Base-by-base conservation (phyloP, 2,329 filamentous ascomycete genomes). In the Botrytis cinerea region DNA sequence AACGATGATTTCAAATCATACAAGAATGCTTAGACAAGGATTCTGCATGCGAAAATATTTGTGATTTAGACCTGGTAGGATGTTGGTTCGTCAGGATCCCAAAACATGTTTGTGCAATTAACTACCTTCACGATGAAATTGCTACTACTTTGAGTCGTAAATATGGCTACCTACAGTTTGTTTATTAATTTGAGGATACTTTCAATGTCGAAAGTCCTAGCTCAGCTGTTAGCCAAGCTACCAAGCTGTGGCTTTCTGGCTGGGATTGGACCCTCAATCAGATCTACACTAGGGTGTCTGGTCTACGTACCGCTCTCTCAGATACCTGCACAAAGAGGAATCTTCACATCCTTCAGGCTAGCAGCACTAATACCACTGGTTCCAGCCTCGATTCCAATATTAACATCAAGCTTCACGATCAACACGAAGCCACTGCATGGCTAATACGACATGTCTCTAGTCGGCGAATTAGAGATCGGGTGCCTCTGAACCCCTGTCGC, bases 401-500 rank as follows among this genome's bases (percentile, higher is more conserved):
- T 69, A 43, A 45, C 32, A 51, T 28, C 25, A 68, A 48, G 71
- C 71, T 72, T 72, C 38, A 69, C 40, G 51, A 69, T 57, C 16
- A 57, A 32, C 51, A 68, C 62, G 51, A 72, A 72, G 62, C 71
- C 71, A 72, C 71, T 60, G 54, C 71, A 72, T 72, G 32, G 40
- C 40, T n/a, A 68, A 72, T 72, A 69, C 71, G 62, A 72, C 71
- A 67, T 68, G 68, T 28, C 51, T 32, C n/a, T 72, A 59, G 71
- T 72, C 71, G 71, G 71, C 71, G 71, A 72, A 35, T 46, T 64
- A 68, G 35, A 48, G n/a, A 59, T 54, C n/a, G 51, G 28, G 51
- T 69, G n/a, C 63, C 35, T 72, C 38, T 68, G 32, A 67, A 48
- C 63, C 71, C 62, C 28, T 43, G 62, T 32, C 20, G 45, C 8